phyloP scores from a whole-genome alignment of 1,284 basidiomycete species.

The Ceratobasidium sp. region DNA sequence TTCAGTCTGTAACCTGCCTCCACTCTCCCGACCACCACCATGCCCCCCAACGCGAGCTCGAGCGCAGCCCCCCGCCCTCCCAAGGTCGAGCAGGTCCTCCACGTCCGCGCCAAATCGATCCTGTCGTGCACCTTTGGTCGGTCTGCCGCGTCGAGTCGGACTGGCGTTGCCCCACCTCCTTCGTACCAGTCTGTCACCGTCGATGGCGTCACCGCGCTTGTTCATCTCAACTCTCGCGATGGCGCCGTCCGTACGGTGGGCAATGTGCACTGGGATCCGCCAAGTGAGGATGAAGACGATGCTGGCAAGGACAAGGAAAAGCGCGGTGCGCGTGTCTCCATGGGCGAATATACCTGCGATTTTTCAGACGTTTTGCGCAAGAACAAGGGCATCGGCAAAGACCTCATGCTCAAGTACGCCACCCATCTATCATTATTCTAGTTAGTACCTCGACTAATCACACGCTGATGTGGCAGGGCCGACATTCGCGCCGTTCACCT shows the following conservation, averaged over 20 bases:
- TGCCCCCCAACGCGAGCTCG: conserved; percentile 5
- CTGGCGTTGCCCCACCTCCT: conserved; percentile 27
- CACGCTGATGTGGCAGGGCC: conserved; percentile 14
- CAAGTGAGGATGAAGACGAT: neutral
- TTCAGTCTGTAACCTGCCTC: conserved; percentile 11
- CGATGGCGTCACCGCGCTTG: conserved; percentile 24
- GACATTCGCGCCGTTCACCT: conserved; percentile 28
- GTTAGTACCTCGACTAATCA: neutral
- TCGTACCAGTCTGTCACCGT: conserved; percentile 41
- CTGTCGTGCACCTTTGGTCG: conserved; percentile 38
- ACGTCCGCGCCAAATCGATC: conserved; percentile 35
- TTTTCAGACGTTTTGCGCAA: conserved; percentile 25
- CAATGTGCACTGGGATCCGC: conserved; percentile 6
- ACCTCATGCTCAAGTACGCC: conserved; percentile 24
- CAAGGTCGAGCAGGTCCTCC: conserved; percentile 38
- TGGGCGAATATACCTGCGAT: conserved; percentile 20
- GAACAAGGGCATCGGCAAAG: conserved; percentile 18
- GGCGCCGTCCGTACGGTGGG: conserved; percentile 32
- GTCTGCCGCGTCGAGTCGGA: conserved; percentile 26
- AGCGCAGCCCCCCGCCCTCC: neutral
- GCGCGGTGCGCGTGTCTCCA: neutral
- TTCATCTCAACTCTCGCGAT: conserved; percentile 32
- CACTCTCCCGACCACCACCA: neutral
- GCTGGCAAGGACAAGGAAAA: neutral
- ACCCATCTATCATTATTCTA: no score